Evolutionary conservation across 148 eudicot genomes (phyloP).

Genomic region (Silene conica): DNA sequence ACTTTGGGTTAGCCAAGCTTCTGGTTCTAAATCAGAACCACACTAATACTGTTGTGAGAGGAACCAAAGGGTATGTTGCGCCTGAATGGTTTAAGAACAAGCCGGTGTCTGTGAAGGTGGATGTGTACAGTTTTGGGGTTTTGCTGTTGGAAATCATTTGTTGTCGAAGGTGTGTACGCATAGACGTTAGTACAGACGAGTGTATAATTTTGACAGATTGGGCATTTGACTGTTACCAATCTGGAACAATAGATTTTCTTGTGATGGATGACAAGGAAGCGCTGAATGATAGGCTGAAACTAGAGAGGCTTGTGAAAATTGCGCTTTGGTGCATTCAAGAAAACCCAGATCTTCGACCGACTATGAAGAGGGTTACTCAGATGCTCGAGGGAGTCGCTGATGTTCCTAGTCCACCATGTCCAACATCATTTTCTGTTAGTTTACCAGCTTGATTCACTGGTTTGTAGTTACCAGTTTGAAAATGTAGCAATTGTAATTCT

Average conservation of each 20-base stretch:
- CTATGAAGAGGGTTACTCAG: slow-evolving; percentile 32
- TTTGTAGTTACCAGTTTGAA: too few species aligned
- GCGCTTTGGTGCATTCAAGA: slow-evolving; percentile 43
- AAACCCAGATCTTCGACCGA: slow-evolving; percentile 37
- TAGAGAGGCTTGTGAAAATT: slow-evolving; percentile 22
- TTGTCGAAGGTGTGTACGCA: slow-evolving; percentile 18
- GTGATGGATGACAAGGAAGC: slow-evolving; percentile 11
- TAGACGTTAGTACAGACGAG: slow-evolving; percentile 10
- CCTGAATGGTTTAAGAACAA: slow-evolving; percentile 66
- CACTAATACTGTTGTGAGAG: slow-evolving; percentile 45
- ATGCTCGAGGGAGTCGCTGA: slow-evolving; percentile 35
- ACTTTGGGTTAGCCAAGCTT: slow-evolving; percentile 59
- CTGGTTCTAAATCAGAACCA: slow-evolving; percentile 44
- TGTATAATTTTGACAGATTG: slow-evolving; percentile 29
- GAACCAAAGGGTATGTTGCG: slow-evolving; percentile 65
- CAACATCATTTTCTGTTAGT: slow-evolving; percentile 12
- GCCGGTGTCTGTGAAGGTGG: slow-evolving; percentile 42
- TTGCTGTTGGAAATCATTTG: slow-evolving; percentile 40
- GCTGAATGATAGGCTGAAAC: neutral
- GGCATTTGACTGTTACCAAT: slow-evolving; percentile 38
- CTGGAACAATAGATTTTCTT: slow-evolving; percentile 7
- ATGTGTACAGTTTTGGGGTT: slow-evolving; percentile 55
- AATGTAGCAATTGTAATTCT: too few species aligned
- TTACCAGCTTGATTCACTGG: neutral
- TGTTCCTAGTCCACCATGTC: slow-evolving; percentile 32